These are phyloP conservation scores for Helminthosporium solani DNA, from an alignment of 2,329 filamentous ascomycete genomes.

Conservation along the genomic window DNA sequence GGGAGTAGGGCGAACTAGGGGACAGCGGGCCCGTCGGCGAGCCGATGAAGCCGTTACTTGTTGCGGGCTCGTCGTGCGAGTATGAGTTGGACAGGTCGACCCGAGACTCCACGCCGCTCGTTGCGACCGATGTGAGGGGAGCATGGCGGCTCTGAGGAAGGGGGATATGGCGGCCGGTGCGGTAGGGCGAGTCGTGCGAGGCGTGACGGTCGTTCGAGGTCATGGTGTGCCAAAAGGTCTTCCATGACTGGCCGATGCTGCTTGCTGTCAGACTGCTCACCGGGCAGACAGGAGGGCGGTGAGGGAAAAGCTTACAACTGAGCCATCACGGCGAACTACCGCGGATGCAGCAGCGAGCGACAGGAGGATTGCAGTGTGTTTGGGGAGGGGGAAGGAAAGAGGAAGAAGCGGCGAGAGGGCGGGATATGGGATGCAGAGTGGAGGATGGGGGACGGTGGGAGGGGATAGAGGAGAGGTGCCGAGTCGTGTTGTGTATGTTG, in stretches of 20 bases:
- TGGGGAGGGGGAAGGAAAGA: constrained; percentile 1
- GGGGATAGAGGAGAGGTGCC: background rate
- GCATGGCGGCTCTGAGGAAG: constrained; percentile 79
- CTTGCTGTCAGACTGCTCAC: constrained; percentile 26
- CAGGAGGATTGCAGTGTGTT: background rate
- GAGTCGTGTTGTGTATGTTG: background rate
- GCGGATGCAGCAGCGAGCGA: constrained; percentile 6
- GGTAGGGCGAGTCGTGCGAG: constrained; percentile 87
- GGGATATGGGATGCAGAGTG: no score
- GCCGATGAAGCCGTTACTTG: constrained; percentile 60
- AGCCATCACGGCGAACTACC: constrained; percentile 28
- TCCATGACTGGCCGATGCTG: constrained; percentile 59
- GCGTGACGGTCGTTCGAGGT: constrained; percentile 81
- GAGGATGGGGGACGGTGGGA: no score
- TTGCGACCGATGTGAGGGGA: constrained; percentile 83
- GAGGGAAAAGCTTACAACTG: constrained; percentile 34
- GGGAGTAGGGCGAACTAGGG: constrained; percentile 76
- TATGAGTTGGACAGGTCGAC: constrained; percentile 79
- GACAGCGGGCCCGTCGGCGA: constrained; percentile 58
- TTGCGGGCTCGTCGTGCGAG: constrained; percentile 66
- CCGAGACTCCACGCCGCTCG: constrained; percentile 81
- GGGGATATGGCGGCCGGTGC: constrained; percentile 85
- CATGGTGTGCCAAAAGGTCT: constrained; percentile 89
- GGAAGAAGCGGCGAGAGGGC: constrained; percentile 1
- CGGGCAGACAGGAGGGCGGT: background rate